Base-by-base conservation (phyloP, 441 rosid species). In the Brassica balearica region DNA sequence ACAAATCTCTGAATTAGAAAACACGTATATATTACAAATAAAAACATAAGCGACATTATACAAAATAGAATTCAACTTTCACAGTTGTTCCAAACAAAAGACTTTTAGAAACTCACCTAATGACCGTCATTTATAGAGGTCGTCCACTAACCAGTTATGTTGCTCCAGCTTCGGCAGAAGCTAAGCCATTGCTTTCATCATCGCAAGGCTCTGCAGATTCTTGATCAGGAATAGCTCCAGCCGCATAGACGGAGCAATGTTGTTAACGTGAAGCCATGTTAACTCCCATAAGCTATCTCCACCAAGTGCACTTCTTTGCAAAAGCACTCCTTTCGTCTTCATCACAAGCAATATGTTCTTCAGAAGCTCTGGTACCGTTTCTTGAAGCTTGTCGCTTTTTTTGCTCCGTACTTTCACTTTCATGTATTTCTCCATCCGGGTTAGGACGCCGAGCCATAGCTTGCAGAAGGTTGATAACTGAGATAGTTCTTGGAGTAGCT, bases 221-320 rank as follows among this genome's bases (percentile, higher is more conserved):
- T 66, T 87, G 90, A 74, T 88, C 94, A 5, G 93, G 84, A 95
- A 91, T 53, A 91, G 86, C 84, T 90, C 97, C 0, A 94, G 85
- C 78, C 92, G 91, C 86, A 95, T 71, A 34, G 88, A 85, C n/a
- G 96, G 91, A 64, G 80, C 86, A 53, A 93, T 90, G 86, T 92
- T 93, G 56, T 92, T 91, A 61, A 92, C 95, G 71, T 92, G 97
- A 55, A 88, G 83, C 99, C 97, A 95, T 41, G 98, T 93, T 22
- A 88, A 77, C 73, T 93, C 95, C 97, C 98, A 95, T 77, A 95
- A 87, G 85, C 93, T 93, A 77, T 95, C 96, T 73, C 93, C 92
- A 29, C 94, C 97, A 1, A 91, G 78, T 1, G 90, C 91, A 84
- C 92, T 83, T 79, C 98, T 86, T 61, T 85, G 98, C 69, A 86